Conservation (phyloP, 78 protist species). For the Dictyostelium brefeldianum region DNA sequence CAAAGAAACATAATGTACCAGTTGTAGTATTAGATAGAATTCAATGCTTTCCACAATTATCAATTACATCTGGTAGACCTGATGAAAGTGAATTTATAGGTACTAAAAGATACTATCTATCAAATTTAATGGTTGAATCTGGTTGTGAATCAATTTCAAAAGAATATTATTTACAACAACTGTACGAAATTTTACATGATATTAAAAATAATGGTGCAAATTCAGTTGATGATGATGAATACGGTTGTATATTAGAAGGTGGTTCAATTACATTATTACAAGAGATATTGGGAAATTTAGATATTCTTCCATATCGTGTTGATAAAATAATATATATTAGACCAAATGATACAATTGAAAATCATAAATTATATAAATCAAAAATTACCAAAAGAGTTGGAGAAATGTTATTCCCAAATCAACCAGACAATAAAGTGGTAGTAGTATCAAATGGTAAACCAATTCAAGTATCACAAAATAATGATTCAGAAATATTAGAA, state of each 20-base stretch:
- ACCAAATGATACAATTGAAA: neutral
- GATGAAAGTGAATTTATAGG: neutral
- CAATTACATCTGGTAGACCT: neutral
- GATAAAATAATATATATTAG: neutral
- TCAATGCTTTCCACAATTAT: slow-evolving; percentile 8
- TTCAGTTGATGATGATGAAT: neutral
- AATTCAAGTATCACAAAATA: no score
- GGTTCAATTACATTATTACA: neutral
- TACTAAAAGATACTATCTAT: neutral
- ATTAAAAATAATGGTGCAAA: neutral
- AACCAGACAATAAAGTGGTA: neutral
- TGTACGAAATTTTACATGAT: neutral
- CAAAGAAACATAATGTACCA: neutral
- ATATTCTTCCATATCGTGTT: neutral
- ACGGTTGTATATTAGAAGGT: neutral
- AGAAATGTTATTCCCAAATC: neutral
- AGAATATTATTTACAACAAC: neutral
- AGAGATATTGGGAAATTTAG: neutral
- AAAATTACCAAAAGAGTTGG: neutral
- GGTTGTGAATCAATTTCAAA: neutral
- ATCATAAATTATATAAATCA: neutral
- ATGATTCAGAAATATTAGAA: neutral
- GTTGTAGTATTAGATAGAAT: slow-evolving; percentile 21
- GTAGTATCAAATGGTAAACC: neutral
- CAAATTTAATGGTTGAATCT: neutral